Evolutionary conservation across 2,329 filamentous ascomycete species (phyloP).

Genomic region (Escovopsis sp.): DNA sequence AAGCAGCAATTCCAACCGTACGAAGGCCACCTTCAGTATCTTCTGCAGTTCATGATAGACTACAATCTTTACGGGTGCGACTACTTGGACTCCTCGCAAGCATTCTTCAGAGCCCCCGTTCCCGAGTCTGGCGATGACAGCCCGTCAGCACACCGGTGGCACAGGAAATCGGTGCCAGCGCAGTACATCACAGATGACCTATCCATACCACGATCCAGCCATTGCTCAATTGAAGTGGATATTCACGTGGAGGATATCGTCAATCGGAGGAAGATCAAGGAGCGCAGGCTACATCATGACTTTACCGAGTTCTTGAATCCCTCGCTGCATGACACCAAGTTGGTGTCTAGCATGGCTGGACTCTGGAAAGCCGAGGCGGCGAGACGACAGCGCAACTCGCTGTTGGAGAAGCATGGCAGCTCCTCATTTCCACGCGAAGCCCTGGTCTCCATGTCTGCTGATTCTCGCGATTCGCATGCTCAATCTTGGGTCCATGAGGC

Average conservation of each 20-base stretch:
- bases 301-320: constrained; percentile 62
- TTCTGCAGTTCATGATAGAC: constrained; percentile 95
- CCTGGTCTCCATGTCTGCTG: constrained; percentile 78
- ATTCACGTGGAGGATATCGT: constrained; percentile 76
- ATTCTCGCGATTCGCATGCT: constrained; percentile 54
- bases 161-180: constrained; percentile 53
- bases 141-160: constrained; percentile 59
- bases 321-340: constrained; percentile 52
- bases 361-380: constrained; percentile 84
- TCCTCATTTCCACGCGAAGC: constrained; percentile 71
- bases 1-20: constrained; percentile 77
- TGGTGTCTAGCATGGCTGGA: constrained; percentile 87
- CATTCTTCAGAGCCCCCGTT: constrained; percentile 60
- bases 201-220: constrained; percentile 60
- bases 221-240: constrained; percentile 83
- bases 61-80: constrained; percentile 94
- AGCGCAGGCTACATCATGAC: constrained; percentile 72
- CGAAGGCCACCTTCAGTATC: constrained; percentile 83
- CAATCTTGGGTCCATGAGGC: constrained; percentile 89
- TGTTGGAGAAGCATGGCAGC: constrained; percentile 45
- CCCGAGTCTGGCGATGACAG: constrained; percentile 49
- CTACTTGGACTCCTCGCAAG: constrained; percentile 60
- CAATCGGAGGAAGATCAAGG: constrained; percentile 62
- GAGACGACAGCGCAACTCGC: constrained; percentile 59
- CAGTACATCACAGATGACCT: constrained; percentile 37